Conservation (phyloP, 177 flowering plant species). For the Vitis hybrid region DNA sequence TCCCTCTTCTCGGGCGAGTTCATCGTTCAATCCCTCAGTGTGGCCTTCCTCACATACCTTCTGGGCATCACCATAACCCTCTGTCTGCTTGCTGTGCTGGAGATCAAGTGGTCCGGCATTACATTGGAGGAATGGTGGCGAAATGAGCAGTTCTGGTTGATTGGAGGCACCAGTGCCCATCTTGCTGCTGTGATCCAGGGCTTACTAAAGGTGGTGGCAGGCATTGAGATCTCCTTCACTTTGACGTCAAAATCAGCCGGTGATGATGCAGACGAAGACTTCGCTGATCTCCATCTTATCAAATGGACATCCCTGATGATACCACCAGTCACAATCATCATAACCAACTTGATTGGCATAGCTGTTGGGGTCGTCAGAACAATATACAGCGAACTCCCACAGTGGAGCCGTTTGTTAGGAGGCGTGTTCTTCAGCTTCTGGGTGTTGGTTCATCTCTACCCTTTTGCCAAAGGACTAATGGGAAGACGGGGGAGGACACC, state of each 20-base stretch:
- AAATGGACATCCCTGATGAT: conserved; percentile 49
- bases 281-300: conserved; percentile 38
- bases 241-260: conserved; percentile 40
- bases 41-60: conserved; percentile 39
- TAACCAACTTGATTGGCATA: conserved; percentile 34
- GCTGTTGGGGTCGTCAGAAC: conserved; percentile 34
- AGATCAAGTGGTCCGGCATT: conserved; percentile 48
- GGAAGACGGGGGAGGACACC: conserved; percentile 48
- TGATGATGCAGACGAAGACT: conserved; percentile 38
- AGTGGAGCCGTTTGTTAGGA: conserved; percentile 42
- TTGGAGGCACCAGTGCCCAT: conserved; percentile 52
- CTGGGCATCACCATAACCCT: conserved; percentile 35
- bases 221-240: conserved; percentile 46
- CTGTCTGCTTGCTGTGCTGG: conserved; percentile 33
- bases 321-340: conserved; percentile 37
- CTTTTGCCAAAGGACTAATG: conserved; percentile 44
- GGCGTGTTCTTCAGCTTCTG: conserved; percentile 47
- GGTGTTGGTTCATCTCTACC: conserved; percentile 46
- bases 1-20: conserved; percentile 45
- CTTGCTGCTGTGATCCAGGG: conserved; percentile 50
- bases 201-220: conserved; percentile 44
- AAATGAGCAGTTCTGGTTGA: conserved; percentile 54
- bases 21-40: conserved; percentile 34
- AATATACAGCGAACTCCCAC: conserved; percentile 27
- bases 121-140: conserved; percentile 51